Evolutionary conservation across 805 yeast genomes (phyloP).

Genomic region (Sugiyamaella boreocaroliniensis): DNA sequence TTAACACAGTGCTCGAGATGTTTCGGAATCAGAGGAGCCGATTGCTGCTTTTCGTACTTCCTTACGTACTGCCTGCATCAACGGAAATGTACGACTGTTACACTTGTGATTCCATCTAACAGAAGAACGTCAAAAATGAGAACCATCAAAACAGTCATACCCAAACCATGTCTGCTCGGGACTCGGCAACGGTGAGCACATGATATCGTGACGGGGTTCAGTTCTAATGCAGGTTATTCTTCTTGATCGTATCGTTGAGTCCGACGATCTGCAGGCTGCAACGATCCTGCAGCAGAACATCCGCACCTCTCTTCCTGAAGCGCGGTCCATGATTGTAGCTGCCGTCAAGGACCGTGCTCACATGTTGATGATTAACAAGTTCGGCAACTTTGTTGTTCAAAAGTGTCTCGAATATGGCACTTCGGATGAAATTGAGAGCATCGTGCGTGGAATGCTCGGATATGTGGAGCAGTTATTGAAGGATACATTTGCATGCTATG

Average conservation of each 20-base stretch:
- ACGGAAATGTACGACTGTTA: no score
- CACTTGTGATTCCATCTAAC: no score
- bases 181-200: not conserved
- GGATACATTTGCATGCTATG: conserved; percentile 39
- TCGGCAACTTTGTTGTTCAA: conserved; percentile 39
- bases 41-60: no score
- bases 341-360: conserved; percentile 27
- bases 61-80: no score
- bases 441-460: conserved; percentile 27
- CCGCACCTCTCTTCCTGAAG: conserved; percentile 26
- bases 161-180: not conserved
- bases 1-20: no score
- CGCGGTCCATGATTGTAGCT: conserved; percentile 27
- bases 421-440: conserved; percentile 22
- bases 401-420: conserved; percentile 34
- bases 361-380: conserved; percentile 35
- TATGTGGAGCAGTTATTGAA: conserved; percentile 29
- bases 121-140: no score
- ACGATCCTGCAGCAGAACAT: conserved; percentile 37
- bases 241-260: conserved; percentile 29
- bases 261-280: conserved; percentile 38
- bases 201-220: not conserved
- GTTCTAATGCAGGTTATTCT: conserved; percentile 7
- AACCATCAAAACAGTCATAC: no score
- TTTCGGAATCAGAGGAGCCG: no score